A percentile compares a stretch with the other conserved stretches of the same genome.
phyloP scores from a whole-genome alignment of 352 stramenopile genomes.

The Plasmopara muralis region DNA sequence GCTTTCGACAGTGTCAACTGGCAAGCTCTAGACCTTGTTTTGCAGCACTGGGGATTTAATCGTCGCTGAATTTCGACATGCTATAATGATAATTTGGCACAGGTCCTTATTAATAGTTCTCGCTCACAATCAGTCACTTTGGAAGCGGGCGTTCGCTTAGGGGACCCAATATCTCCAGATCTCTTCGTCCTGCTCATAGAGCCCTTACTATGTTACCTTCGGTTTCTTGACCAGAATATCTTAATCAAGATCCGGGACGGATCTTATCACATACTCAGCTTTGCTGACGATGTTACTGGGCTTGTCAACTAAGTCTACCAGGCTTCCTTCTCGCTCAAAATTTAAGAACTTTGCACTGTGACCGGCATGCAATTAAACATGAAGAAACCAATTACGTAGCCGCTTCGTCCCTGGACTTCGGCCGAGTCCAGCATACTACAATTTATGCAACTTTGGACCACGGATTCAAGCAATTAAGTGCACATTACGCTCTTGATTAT shows the following conservation, averaged over 20 bases:
- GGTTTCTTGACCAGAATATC: neutral
- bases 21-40: slow-evolving; percentile 1
- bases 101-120: neutral
- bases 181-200: neutral
- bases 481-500: no score
- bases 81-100: neutral
- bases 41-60: slow-evolving; percentile 2
- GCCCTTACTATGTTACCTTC: neutral
- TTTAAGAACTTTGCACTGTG: neutral
- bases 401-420: no score
- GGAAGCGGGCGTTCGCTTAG: neutral
- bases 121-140: neutral
- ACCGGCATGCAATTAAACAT: neutral
- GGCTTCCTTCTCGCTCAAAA: neutral
- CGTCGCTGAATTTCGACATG: neutral
- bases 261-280: neutral
- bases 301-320: neutral
- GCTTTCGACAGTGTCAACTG: slow-evolving; percentile 9
- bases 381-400: neutral
- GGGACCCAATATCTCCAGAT: neutral
- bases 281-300: neutral
- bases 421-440: no score
- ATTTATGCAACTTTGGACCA: no score
- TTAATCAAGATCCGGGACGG: neutral
- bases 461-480: no score